Evolutionary conservation across 176 grass and related monocot genomes (phyloP).

Genomic region (Sorghum bicolor): DNA sequence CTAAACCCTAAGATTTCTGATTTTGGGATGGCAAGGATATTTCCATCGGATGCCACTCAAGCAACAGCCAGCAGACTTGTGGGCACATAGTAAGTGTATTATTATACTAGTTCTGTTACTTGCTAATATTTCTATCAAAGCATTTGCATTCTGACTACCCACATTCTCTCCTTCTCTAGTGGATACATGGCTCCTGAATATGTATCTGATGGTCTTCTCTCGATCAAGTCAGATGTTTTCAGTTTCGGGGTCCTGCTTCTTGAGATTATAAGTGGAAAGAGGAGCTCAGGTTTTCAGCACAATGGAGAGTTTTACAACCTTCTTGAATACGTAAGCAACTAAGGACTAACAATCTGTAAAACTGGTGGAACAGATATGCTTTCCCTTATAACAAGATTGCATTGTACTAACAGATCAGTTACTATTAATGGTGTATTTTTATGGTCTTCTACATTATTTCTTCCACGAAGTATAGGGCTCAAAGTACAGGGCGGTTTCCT

Average conservation of each 20-base stretch:
- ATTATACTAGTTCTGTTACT: neutral
- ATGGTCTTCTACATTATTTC: neutral
- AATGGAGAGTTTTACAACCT: conserved; percentile 40
- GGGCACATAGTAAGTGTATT: conserved; percentile 61
- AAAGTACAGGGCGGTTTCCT: neutral
- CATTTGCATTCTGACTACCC: conserved; percentile 20
- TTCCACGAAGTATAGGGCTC: neutral
- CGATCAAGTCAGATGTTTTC: conserved; percentile 64
- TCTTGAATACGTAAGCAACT: conserved; percentile 39
- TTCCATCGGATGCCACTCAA: conserved; percentile 37
- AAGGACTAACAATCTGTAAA: neutral
- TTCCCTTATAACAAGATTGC: neutral
- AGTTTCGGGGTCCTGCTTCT: conserved; percentile 59
- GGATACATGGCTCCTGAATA: conserved; percentile 78
- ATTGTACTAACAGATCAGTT: neutral
- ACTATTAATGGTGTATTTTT: neutral
- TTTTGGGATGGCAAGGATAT: conserved; percentile 60
- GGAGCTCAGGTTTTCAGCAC: conserved; percentile 36
- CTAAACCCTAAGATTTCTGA: conserved; percentile 80
- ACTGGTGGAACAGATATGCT: neutral
- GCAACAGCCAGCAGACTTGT: conserved; percentile 50
- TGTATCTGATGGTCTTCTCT: conserved; percentile 47
- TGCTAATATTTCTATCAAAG: conserved; percentile 21
- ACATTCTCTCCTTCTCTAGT: conserved; percentile 26
- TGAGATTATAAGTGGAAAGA: conserved; percentile 57